Evolutionary conservation across 805 yeast species (phyloP).

Genomic region (Candida rishiriensis): DNA sequence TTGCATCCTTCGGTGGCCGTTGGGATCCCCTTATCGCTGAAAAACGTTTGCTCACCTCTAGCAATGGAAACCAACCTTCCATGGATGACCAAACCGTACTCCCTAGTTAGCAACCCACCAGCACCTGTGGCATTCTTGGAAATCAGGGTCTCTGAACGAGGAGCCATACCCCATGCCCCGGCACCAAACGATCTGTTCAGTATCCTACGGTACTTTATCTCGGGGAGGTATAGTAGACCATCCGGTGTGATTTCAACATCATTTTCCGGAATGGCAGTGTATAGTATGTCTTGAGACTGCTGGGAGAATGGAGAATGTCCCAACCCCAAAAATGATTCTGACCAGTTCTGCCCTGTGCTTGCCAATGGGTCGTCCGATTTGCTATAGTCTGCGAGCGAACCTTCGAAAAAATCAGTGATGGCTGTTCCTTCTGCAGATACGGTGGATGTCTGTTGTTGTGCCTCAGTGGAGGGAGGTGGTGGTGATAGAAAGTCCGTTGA

Average conservation of each 20-base stretch:
- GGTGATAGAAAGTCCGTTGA: neutral
- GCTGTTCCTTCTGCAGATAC: slow-evolving; percentile 8
- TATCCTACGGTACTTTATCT: slow-evolving; percentile 89
- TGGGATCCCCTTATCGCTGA: slow-evolving; percentile 78
- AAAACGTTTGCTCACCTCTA: slow-evolving; percentile 93
- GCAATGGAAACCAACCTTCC: slow-evolving; percentile 90
- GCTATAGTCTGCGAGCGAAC: slow-evolving; percentile 23
- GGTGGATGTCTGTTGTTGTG: neutral
- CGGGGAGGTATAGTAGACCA: slow-evolving; percentile 88
- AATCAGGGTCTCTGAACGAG: slow-evolving; percentile 79
- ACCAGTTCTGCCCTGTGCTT: slow-evolving; percentile 57
- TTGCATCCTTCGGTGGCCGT: slow-evolving; percentile 98
- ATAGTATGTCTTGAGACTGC: slow-evolving; percentile 54
- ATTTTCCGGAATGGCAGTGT: slow-evolving; percentile 55
- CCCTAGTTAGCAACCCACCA: slow-evolving; percentile 64
- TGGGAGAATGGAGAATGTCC: slow-evolving; percentile 73
- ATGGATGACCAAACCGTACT: slow-evolving; percentile 80
- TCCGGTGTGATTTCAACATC: slow-evolving; percentile 96
- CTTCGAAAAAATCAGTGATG: slow-evolving; percentile 13
- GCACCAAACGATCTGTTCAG: slow-evolving; percentile 93
- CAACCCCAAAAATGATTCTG: slow-evolving; percentile 80
- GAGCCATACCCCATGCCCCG: slow-evolving; percentile 98
- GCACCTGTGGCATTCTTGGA: slow-evolving; percentile 44
- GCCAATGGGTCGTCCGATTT: slow-evolving; percentile 9
- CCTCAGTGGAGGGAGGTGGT: too few species aligned